Conservation (phyloP, 352 stramenopile species). For the Phytophthora foliorum region DNA sequence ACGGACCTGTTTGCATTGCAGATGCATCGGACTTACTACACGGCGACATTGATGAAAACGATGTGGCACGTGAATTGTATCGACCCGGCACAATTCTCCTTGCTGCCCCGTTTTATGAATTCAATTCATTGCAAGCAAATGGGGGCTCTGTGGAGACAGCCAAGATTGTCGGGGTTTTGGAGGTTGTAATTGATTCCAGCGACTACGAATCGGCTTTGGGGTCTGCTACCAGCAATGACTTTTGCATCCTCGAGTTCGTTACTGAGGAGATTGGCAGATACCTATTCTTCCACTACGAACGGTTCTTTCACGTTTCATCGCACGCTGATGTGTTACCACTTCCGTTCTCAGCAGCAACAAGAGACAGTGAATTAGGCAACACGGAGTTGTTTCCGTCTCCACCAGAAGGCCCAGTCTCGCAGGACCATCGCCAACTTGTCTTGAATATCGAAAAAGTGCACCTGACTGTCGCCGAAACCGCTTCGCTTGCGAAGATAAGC, state of each 20-base stretch:
- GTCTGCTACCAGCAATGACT: conserved; percentile 63
- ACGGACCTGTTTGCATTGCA: conserved; percentile 32
- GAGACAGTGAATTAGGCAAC: conserved; percentile 6
- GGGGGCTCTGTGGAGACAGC: conserved; percentile 22
- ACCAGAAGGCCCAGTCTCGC: conserved; percentile 36
- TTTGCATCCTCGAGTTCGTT: conserved; percentile 72
- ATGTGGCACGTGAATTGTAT: conserved; percentile 52
- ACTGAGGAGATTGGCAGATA: conserved; percentile 76
- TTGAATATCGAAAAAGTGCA: conserved; percentile 35
- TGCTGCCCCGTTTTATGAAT: conserved; percentile 48
- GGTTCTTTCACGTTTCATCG: conserved; percentile 61
- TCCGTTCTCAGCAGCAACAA: conserved; percentile 8
- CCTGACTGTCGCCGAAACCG: conserved; percentile 20
- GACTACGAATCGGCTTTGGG: conserved; percentile 11
- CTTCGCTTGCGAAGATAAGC: conserved; percentile 36
- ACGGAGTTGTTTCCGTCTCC: conserved; percentile 44
- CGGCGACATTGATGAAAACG: conserved; percentile 26
- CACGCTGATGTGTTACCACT: not conserved
- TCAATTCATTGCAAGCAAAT: conserved; percentile 32
- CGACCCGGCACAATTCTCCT: conserved; percentile 52
- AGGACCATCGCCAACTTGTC: conserved; percentile 36
- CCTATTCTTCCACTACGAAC: conserved; percentile 79
- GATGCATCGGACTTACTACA: conserved; percentile 31
- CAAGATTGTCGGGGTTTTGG: conserved; percentile 68
- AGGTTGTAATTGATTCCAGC: conserved; percentile 60